Evolutionary conservation across 768 basidiomycete species (phyloP).

Genomic region (Rhizopogon rudus): DNA sequence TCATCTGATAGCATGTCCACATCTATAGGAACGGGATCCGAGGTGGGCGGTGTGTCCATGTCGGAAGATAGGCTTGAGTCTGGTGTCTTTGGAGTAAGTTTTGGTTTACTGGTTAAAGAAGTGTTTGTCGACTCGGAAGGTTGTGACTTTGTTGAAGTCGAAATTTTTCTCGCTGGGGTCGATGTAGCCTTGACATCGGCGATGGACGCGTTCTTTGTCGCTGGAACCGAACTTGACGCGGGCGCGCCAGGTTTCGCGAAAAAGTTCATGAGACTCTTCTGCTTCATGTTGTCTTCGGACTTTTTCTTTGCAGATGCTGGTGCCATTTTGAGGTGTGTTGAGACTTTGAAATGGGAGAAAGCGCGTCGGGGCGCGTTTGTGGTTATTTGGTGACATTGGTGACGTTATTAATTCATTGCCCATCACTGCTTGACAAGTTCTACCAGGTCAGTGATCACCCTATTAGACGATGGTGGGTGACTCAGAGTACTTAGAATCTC

Average conservation of each 20-base stretch:
- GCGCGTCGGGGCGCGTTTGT: constrained; percentile 18
- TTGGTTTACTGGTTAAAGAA: constrained; percentile 22
- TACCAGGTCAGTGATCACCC: not conserved
- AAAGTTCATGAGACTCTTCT: constrained; percentile 72
- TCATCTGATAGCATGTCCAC: constrained; percentile 61
- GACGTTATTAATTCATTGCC: no score
- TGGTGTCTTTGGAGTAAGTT: constrained; percentile 34
- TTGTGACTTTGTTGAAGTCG: not conserved
- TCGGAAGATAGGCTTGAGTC: constrained; percentile 26
- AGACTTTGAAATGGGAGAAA: not conserved
- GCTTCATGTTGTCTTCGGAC: constrained; percentile 47
- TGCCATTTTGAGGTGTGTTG: not conserved
- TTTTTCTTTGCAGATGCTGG: constrained; percentile 29
- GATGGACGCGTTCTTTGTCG: not conserved
- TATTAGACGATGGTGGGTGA: not conserved
- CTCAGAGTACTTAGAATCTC: no score
- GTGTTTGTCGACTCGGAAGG: constrained; percentile 5
- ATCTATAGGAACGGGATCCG: constrained; percentile 57
- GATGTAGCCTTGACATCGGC: not conserved
- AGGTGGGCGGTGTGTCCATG: constrained; percentile 68
- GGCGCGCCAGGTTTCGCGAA: constrained; percentile 37
- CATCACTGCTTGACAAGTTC: not conserved
- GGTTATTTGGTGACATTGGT: not conserved
- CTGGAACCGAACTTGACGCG: constrained; percentile 12
- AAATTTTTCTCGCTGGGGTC: not conserved